Conservation (phyloP, 2,329 filamentous ascomycete species). For the Phialophora macrospora region DNA sequence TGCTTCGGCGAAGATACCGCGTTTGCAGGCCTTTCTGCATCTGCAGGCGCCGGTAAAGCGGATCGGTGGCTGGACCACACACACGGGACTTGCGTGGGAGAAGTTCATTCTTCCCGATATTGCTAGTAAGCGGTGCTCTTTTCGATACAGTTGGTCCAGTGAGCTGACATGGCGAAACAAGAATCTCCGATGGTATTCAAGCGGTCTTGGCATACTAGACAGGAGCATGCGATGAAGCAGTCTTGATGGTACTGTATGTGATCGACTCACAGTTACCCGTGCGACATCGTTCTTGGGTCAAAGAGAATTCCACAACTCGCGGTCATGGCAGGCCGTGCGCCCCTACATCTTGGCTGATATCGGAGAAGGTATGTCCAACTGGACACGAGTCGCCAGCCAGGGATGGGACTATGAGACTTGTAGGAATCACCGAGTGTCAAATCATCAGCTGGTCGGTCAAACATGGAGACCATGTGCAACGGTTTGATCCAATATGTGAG, state of each 20-base stretch:
- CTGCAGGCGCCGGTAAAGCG: slow-evolving; percentile 84
- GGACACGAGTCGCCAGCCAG: neutral
- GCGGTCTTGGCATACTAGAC: too few species aligned
- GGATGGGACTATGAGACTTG: too few species aligned
- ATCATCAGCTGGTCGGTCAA: slow-evolving; percentile 99
- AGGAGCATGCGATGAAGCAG: too few species aligned
- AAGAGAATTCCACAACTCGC: slow-evolving; percentile 23
- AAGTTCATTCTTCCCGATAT: slow-evolving; percentile 82
- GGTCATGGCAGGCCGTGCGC: slow-evolving; percentile 19
- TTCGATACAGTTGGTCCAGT: slow-evolving; percentile 72
- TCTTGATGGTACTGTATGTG: too few species aligned
- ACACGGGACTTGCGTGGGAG: slow-evolving; percentile 79
- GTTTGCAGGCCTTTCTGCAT: slow-evolving; percentile 77
- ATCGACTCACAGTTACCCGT: too few species aligned
- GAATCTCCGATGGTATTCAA: neutral
- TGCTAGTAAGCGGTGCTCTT: slow-evolving; percentile 67
- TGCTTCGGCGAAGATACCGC: slow-evolving; percentile 96
- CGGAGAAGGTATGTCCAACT: slow-evolving; percentile 59
- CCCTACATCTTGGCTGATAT: slow-evolving; percentile 35
- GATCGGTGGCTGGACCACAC: slow-evolving; percentile 85
- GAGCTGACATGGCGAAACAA: slow-evolving; percentile 62
- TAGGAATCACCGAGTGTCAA: slow-evolving; percentile 81
- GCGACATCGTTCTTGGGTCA: too few species aligned
- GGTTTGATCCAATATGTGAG: slow-evolving; percentile 97
- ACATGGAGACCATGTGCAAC: slow-evolving; percentile 89